phyloP scores from a whole-genome alignment of 2,329 filamentous ascomycete species.

The Dactylellina sp. region DNA sequence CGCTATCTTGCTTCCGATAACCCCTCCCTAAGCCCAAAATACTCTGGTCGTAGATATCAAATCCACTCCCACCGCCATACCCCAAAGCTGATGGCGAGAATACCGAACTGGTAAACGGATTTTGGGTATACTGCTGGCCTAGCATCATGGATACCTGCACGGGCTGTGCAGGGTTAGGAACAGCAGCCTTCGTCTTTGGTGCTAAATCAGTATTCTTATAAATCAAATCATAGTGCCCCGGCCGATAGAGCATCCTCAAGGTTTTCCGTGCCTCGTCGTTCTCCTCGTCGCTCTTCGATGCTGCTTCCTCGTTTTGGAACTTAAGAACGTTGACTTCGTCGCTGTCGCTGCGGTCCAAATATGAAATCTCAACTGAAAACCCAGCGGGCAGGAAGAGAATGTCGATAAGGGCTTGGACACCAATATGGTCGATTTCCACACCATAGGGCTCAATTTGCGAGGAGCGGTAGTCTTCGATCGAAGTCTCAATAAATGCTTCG shows the following conservation, averaged over 20 bases:
- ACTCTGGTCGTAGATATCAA: slow-evolving; percentile 13
- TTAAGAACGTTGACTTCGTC: slow-evolving; percentile 78
- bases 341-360: slow-evolving; percentile 87
- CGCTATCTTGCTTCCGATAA: not conserved
- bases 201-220: slow-evolving; percentile 74
- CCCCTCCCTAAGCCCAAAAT: not conserved
- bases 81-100: not conserved
- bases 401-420: slow-evolving; percentile 80
- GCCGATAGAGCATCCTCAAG: slow-evolving; percentile 73
- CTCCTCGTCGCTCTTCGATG: slow-evolving; percentile 65
- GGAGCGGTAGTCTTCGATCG: slow-evolving; percentile 76
- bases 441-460: slow-evolving; percentile 78
- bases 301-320: slow-evolving; percentile 66
- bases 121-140: slow-evolving; percentile 49
- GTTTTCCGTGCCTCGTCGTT: slow-evolving; percentile 64
- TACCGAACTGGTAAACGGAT: slow-evolving; percentile 13
- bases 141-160: slow-evolving; percentile 67
- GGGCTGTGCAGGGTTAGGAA: slow-evolving; percentile 59
- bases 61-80: not conserved
- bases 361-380: slow-evolving; percentile 86
- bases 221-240: slow-evolving; percentile 92
- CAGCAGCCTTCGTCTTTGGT: slow-evolving; percentile 58
- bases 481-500: slow-evolving; percentile 75
- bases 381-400: slow-evolving; percentile 82
- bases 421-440: slow-evolving; percentile 91